These are phyloP conservation scores for Clitoria ternatea DNA, from an alignment of 306 rosid genomes.

Conservation along the genomic window DNA sequence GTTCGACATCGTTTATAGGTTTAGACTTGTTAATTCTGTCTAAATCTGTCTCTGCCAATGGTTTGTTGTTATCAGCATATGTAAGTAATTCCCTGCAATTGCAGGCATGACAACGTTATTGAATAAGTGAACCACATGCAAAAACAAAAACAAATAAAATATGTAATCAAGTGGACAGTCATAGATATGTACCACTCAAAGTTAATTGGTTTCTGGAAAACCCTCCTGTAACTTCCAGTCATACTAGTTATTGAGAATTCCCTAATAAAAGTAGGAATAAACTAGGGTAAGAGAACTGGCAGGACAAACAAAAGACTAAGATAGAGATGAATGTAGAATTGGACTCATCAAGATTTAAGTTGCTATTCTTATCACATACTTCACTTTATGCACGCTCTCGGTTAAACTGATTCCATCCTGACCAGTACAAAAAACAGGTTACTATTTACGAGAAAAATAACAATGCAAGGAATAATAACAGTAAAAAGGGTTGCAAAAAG, in stretches of 20 bases:
- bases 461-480: not conserved
- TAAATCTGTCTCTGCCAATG: conserved; percentile 82
- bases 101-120: conserved; percentile 15
- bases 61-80: conserved; percentile 55
- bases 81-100: conserved; percentile 69
- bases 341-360: conserved; percentile 15
- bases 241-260: conserved; percentile 85
- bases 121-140: conserved; percentile 2
- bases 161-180: conserved; percentile 5
- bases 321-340: not conserved
- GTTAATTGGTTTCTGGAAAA: conserved; percentile 74
- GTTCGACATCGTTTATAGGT: conserved; percentile 20
- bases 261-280: conserved; percentile 38
- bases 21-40: conserved; percentile 52
- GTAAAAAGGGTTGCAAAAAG: not conserved
- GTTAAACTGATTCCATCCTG: conserved; percentile 78
- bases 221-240: conserved; percentile 90
- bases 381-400: conserved; percentile 61
- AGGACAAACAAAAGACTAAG: not conserved
- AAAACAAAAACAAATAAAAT: not conserved
- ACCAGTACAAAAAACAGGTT: conserved; percentile 19
- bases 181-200: conserved; percentile 64
- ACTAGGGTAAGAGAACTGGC: not conserved
- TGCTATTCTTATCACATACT: conserved; percentile 44
- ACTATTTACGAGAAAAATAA: conserved; percentile 1